Percentiles rank a stretch among this genome's conserved stretches.
Evolutionary conservation across 2,329 filamentous ascomycete genomes (phyloP).

Genomic region (Fusarium humuli): DNA sequence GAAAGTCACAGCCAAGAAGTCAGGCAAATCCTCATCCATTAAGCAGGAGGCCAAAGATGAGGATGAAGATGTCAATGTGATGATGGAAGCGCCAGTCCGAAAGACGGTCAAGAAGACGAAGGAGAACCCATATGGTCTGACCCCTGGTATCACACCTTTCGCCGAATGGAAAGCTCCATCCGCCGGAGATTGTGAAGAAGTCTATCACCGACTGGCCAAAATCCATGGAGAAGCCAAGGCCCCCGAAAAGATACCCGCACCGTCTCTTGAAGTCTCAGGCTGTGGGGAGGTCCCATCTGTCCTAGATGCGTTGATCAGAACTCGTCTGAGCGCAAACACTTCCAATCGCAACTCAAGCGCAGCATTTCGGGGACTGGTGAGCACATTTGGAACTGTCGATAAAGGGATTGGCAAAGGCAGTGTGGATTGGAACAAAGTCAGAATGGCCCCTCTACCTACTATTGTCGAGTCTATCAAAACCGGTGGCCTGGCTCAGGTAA

Average conservation of each 20-base stretch:
- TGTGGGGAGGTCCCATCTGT: slow-evolving; percentile 46
- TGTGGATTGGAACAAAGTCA: slow-evolving; percentile 46
- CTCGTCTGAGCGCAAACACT: slow-evolving; percentile 45
- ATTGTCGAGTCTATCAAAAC: slow-evolving; percentile 69
- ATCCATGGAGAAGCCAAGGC: slow-evolving; percentile 44
- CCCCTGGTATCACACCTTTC: slow-evolving; percentile 45
- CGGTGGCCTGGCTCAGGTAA: slow-evolving; percentile 53
- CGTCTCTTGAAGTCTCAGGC: slow-evolving; percentile 45
- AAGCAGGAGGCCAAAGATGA: slow-evolving; percentile 36
- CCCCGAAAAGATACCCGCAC: slow-evolving; percentile 45
- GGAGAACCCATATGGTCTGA: slow-evolving; percentile 45
- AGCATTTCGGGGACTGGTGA: slow-evolving; percentile 44
- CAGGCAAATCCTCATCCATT: background rate
- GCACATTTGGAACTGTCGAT: slow-evolving; percentile 40
- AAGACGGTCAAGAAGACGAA: slow-evolving; percentile 44
- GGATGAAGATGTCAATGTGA: slow-evolving; percentile 2
- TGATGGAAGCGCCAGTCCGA: slow-evolving; percentile 19
- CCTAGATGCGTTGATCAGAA: slow-evolving; percentile 45
- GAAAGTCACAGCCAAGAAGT: slow-evolving; percentile 4
- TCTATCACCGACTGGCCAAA: slow-evolving; percentile 39
- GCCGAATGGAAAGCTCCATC: slow-evolving; percentile 44
- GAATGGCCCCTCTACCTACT: slow-evolving; percentile 55
- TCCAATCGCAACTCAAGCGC: slow-evolving; percentile 46
- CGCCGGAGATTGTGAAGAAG: slow-evolving; percentile 38
- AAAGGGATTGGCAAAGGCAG: slow-evolving; percentile 45